Conservation (phyloP, 495 filamentous ascomycete species). For the Hypoxylon trugodes region DNA sequence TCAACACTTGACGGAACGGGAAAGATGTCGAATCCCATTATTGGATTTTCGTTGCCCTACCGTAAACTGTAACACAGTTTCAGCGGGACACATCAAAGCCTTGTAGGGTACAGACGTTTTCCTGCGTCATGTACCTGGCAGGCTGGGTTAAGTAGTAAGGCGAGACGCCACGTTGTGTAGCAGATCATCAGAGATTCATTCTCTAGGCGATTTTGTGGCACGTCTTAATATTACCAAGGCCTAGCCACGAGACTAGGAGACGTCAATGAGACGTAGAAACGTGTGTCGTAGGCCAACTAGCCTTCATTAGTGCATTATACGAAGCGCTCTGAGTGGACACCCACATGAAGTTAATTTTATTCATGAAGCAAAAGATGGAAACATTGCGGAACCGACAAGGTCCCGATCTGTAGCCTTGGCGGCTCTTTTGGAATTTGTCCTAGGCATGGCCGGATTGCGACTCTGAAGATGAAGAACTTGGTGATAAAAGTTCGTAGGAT, state of each 20-base stretch:
- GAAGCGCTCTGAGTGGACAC: conserved; percentile 4
- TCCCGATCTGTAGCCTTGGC: conserved; percentile 5
- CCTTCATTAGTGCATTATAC: conserved; percentile 3
- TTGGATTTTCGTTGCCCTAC: conserved; percentile 33
- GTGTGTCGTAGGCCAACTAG: conserved; percentile 1
- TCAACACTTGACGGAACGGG: not conserved
- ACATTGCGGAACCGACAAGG: no score
- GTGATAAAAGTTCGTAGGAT: conserved; percentile 1
- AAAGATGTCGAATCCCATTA: conserved; percentile 26
- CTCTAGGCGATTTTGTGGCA: conserved; percentile 31
- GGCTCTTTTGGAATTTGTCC: no score
- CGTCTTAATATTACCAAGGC: conserved; percentile 23
- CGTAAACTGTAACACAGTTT: conserved; percentile 29
- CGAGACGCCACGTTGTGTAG: conserved; percentile 28
- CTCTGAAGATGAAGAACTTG: conserved; percentile 1
- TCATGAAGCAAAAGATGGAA: not conserved
- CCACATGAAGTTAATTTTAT: not conserved
- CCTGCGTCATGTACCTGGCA: no score
- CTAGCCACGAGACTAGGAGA: conserved; percentile 13
- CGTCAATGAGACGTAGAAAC: conserved; percentile 5
- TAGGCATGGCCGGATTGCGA: not conserved
- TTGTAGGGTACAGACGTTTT: conserved; percentile 21
- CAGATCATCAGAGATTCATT: conserved; percentile 27
- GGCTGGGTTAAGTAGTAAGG: no score
- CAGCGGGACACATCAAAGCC: conserved; percentile 24